phyloP scores from a whole-genome alignment of 1,284 basidiomycete genomes.

The Heterobasidion annosum region DNA sequence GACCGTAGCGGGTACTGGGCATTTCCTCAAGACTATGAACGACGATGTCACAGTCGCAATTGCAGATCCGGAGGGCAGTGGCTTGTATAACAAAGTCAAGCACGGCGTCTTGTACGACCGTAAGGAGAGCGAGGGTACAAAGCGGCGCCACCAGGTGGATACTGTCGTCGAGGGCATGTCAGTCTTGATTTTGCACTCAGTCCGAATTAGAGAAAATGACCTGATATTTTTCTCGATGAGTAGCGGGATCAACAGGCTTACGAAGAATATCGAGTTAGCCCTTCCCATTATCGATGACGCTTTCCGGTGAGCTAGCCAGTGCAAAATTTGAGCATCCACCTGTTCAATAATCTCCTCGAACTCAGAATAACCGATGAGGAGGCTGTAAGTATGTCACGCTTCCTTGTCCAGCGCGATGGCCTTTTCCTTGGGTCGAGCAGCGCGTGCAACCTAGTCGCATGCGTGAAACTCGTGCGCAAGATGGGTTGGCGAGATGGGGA shows the following conservation, averaged over 20 bases:
- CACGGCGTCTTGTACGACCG: constrained; percentile 91
- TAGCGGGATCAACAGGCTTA: constrained; percentile 85
- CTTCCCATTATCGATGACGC: constrained; percentile 81
- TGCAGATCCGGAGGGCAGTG: constrained; percentile 91
- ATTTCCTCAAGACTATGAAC: constrained; percentile 69
- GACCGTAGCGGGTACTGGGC: constrained; percentile 83
- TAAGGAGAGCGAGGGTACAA: constrained; percentile 93
- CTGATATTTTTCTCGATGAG: neutral
- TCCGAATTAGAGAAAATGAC: neutral
- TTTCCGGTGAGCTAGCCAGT: constrained; percentile 50
- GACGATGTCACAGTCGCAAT: constrained; percentile 65
- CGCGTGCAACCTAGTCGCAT: constrained; percentile 92
- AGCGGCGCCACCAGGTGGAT: constrained; percentile 88
- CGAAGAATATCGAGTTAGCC: constrained; percentile 80
- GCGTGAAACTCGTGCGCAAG: constrained; percentile 68
- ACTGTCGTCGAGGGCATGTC: constrained; percentile 86
- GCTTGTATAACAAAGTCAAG: constrained; percentile 93
- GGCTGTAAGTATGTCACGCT: constrained; percentile 88
- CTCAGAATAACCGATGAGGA: constrained; percentile 80
- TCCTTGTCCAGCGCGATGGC: constrained; percentile 83
- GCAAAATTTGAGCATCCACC: neutral
- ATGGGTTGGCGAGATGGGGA: constrained; percentile 60
- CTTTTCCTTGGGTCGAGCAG: constrained; percentile 94
- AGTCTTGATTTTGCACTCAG: constrained; percentile 17
- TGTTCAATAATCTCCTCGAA: neutral